phyloP scores from a whole-genome alignment of 1,284 basidiomycete genomes.

The Malassezia yamatoensis region DNA sequence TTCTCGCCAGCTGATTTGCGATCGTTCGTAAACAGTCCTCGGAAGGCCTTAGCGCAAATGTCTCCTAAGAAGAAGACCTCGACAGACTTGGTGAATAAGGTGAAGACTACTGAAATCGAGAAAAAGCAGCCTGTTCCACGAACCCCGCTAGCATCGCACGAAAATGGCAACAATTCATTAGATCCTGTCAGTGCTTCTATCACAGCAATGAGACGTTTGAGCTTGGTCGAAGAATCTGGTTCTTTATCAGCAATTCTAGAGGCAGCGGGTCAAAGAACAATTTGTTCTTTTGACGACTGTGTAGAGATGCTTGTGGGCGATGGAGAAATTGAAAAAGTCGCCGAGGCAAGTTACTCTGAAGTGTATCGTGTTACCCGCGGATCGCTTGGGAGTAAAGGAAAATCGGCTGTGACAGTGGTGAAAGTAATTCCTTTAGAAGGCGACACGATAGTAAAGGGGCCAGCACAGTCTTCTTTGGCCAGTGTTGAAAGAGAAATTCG shows the following conservation, averaged over 20 bases:
- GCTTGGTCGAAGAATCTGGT: not conserved
- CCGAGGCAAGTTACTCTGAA: conserved; percentile 92
- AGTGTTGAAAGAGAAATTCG: conserved; percentile 80
- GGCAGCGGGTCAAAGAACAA: conserved; percentile 8
- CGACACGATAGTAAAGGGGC: conserved; percentile 47
- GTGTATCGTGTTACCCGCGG: conserved; percentile 58
- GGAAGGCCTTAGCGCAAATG: not conserved
- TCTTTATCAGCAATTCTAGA: not conserved
- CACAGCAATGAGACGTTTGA: not conserved
- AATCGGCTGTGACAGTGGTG: not conserved
- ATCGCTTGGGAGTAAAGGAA: not conserved
- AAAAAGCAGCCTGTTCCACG: not conserved
- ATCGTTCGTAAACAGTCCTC: conserved; percentile 9
- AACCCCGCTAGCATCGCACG: not conserved
- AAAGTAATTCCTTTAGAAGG: conserved; percentile 5
- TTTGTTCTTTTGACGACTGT: conserved; percentile 9
- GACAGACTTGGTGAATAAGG: not conserved
- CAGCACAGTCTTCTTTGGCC: conserved; percentile 51
- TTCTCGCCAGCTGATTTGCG: conserved; percentile 10
- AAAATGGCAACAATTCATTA: not conserved
- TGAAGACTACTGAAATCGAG: not conserved
- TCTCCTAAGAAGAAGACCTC: not conserved
- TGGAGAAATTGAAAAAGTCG: conserved; percentile 59
- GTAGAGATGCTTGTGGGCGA: conserved; percentile 7
- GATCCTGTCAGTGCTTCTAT: not conserved